Evolutionary conservation across 2,329 filamentous ascomycete genomes (phyloP).

Genomic region (Stromatinia cepivora): DNA sequence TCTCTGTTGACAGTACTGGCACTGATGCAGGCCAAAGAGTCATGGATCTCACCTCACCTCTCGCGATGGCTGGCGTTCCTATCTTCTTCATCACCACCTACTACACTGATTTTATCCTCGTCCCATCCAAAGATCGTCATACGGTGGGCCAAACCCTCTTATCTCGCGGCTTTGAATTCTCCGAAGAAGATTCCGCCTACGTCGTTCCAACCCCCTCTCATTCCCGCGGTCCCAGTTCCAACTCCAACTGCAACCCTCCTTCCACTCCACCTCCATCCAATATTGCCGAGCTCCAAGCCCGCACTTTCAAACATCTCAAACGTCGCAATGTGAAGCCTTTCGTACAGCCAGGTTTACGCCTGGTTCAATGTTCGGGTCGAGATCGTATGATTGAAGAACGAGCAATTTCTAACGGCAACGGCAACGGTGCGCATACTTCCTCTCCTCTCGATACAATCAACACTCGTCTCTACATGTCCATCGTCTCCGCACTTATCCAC

Average conservation of each 20-base stretch:
- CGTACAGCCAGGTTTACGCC: constrained; percentile 65
- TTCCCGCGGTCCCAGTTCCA: constrained; percentile 44
- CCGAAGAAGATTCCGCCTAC: constrained; percentile 68
- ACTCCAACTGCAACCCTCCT: constrained; percentile 53
- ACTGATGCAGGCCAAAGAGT: constrained; percentile 90
- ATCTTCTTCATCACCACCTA: constrained; percentile 99
- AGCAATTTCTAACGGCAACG: constrained; percentile 43
- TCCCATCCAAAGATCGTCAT: constrained; percentile 71
- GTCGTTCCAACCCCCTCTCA: constrained; percentile 50
- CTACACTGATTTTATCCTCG: constrained; percentile 94
- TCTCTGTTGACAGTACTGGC: constrained; percentile 86
- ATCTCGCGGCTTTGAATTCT: constrained; percentile 80
- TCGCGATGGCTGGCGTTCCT: constrained; percentile 88
- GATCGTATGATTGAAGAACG: constrained; percentile 36
- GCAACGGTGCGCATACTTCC: constrained; percentile 20
- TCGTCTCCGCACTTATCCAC: constrained; percentile 60
- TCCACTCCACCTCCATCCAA: constrained; percentile 75
- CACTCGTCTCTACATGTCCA: constrained; percentile 61
- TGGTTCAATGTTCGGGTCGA: constrained; percentile 80
- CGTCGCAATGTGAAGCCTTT: constrained; percentile 72
- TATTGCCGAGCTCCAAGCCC: constrained; percentile 74
- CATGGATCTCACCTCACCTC: constrained; percentile 83
- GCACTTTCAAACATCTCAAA: constrained; percentile 82
- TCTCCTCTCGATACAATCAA: constrained; percentile 62
- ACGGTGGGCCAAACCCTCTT: constrained; percentile 77